These are phyloP conservation scores for Trametopsis cervina DNA, from an alignment of 768 basidiomycete species.

Conservation along the genomic window DNA sequence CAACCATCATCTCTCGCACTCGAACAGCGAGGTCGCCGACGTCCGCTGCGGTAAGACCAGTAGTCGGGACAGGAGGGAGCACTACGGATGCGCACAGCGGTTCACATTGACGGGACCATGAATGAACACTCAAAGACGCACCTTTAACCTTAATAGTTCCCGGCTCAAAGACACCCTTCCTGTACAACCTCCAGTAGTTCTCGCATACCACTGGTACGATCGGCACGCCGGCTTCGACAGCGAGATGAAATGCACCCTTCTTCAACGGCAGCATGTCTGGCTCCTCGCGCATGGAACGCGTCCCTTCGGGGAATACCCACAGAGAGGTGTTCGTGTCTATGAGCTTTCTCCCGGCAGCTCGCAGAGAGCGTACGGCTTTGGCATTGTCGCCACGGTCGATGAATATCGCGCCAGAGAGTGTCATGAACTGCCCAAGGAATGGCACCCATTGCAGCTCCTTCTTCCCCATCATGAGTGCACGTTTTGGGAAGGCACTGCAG, in stretches of 20 bases:
- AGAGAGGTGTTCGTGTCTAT: constrained; percentile 63
- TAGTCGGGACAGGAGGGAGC: constrained; percentile 81
- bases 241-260: constrained; percentile 97
- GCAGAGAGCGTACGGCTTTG: constrained; percentile 68
- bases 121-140: constrained; percentile 27
- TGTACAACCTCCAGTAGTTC: constrained; percentile 89
- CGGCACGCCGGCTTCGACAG: constrained; percentile 84
- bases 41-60: constrained; percentile 63
- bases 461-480: constrained; percentile 89
- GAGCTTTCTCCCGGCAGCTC: constrained; percentile 74
- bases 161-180: constrained; percentile 63
- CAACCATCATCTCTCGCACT: constrained; percentile 77
- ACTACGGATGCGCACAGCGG: constrained; percentile 39
- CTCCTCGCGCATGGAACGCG: constrained; percentile 62
- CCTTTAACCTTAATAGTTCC: constrained; percentile 82
- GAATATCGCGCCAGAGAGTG: constrained; percentile 84
- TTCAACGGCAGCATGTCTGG: constrained; percentile 83
- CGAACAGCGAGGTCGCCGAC: constrained; percentile 56
- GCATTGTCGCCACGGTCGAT: constrained; percentile 79
- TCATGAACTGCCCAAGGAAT: constrained; percentile 84
- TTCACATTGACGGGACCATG: not conserved
- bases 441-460: constrained; percentile 81
- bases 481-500: constrained; percentile 70
- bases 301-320: constrained; percentile 97
- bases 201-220: constrained; percentile 89